Percentiles rank a stretch among this genome's conserved stretches.
These are phyloP conservation scores for Darksidea phi DNA, from an alignment of 495 filamentous ascomycete species.

Conservation along the genomic window DNA sequence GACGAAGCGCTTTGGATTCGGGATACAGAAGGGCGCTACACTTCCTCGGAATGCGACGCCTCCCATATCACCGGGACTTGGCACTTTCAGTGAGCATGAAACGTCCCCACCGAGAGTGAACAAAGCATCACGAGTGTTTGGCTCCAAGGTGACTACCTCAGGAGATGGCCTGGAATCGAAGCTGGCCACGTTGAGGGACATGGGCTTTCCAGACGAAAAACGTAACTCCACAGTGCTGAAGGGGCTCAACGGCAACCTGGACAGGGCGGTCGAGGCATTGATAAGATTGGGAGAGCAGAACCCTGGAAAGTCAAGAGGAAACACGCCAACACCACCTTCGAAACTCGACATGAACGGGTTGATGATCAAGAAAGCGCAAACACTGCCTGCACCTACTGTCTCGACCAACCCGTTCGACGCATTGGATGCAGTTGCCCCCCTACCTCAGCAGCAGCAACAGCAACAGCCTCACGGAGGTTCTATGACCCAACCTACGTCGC, in stretches of 20 bases:
- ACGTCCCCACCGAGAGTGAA: conserved; percentile 47
- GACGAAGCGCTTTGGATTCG: conserved; percentile 71
- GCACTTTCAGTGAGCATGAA: conserved; percentile 31
- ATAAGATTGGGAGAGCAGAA: conserved; percentile 70
- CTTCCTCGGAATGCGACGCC: conserved; percentile 46
- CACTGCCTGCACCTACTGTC: conserved; percentile 11
- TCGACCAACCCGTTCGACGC: conserved; percentile 55
- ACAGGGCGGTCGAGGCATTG: conserved; percentile 79
- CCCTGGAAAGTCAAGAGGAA: conserved; percentile 21
- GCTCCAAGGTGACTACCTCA: conserved; percentile 60
- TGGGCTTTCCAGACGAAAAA: conserved; percentile 88
- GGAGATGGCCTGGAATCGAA: conserved; percentile 65
- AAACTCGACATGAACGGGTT: conserved; percentile 31
- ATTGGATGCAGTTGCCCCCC: conserved; percentile 38
- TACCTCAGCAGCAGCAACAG: conserved; percentile 32
- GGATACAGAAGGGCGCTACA: conserved; percentile 69
- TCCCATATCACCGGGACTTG: conserved; percentile 39
- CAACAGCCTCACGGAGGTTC: conserved; percentile 11
- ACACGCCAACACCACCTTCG: conserved; percentile 25
- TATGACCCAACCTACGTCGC: conserved; percentile 24
- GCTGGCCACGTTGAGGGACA: conserved; percentile 74
- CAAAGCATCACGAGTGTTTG: conserved; percentile 65
- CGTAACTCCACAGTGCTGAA: conserved; percentile 77
- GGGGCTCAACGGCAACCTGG: conserved; percentile 76
- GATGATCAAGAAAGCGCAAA: conserved; percentile 26